Conservation (phyloP, 495 filamentous ascomycete species). For the Neurospora sublineolata region DNA sequence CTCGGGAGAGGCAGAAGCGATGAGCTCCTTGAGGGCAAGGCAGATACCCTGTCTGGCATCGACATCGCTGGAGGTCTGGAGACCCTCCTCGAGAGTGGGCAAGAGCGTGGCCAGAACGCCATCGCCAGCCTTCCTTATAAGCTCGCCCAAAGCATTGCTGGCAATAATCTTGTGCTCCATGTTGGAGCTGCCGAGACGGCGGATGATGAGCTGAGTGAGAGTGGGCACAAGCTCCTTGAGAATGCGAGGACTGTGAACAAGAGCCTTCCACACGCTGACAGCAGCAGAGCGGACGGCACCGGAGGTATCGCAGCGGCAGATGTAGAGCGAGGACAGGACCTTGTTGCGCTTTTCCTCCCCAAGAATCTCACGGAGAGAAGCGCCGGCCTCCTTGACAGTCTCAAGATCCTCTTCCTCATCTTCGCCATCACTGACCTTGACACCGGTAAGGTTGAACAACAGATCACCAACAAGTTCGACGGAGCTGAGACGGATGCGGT, state of each 20-base stretch:
- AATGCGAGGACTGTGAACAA: slow-evolving; percentile 84
- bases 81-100: slow-evolving; percentile 84
- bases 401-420: slow-evolving; percentile 64
- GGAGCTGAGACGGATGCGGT: slow-evolving; percentile 93
- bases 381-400: slow-evolving; percentile 68
- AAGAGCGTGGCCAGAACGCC: slow-evolving; percentile 78
- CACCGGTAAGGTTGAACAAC: slow-evolving; percentile 94
- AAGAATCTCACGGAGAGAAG: slow-evolving; percentile 82
- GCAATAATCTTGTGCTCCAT: slow-evolving; percentile 98
- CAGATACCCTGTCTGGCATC: slow-evolving; percentile 97
- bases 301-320: slow-evolving; percentile 95
- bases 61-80: slow-evolving; percentile 78
- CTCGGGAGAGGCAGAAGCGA: slow-evolving; percentile 80
- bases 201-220: slow-evolving; percentile 85
- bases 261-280: slow-evolving; percentile 88
- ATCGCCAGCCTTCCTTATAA: slow-evolving; percentile 94
- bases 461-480: slow-evolving; percentile 95
- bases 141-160: slow-evolving; percentile 87
- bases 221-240: slow-evolving; percentile 93
- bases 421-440: slow-evolving; percentile 69
- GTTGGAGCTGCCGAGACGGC: slow-evolving; percentile 85
- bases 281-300: slow-evolving; percentile 84
- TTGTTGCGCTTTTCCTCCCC: slow-evolving; percentile 93
- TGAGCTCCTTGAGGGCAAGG: slow-evolving; percentile 86
- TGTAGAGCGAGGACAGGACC: slow-evolving; percentile 87